These are phyloP conservation scores for Alternaria panax DNA, from an alignment of 2,329 filamentous ascomycete genomes.

Conservation along the genomic window DNA sequence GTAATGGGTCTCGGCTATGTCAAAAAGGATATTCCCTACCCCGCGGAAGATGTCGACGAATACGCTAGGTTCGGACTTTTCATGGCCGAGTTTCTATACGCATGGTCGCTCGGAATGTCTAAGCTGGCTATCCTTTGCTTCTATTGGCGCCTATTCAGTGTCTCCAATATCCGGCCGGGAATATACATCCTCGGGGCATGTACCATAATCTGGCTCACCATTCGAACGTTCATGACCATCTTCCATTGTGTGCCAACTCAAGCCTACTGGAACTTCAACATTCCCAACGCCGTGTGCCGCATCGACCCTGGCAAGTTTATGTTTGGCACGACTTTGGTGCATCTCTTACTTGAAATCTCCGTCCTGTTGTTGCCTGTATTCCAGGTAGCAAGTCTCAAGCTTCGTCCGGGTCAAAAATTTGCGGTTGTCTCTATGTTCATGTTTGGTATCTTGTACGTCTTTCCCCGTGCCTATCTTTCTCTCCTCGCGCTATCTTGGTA, in stretches of 20 bases:
- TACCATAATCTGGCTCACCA: neutral
- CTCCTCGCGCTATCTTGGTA: neutral
- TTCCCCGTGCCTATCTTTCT: neutral
- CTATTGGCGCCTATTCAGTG: neutral
- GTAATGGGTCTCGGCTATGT: neutral
- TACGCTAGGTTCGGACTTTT: neutral
- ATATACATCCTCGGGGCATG: neutral
- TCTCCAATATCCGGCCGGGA: neutral
- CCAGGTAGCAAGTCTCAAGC: neutral
- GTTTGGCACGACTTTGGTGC: neutral
- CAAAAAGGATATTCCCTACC: neutral
- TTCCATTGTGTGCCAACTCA: neutral
- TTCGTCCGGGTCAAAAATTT: neutral
- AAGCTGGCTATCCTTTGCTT: neutral
- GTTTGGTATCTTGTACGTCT: slow-evolving; percentile 5
- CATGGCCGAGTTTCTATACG: neutral
- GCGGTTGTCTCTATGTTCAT: slow-evolving; percentile 5
- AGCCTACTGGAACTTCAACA: neutral
- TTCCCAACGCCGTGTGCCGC: neutral
- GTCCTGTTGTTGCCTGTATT: neutral
- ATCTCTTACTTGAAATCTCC: neutral
- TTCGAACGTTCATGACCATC: neutral
- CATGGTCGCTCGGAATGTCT: neutral
- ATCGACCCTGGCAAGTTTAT: neutral
- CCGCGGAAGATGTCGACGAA: neutral